Conservation (phyloP, 2,329 filamentous ascomycete species). For the Stagonosporopsis cucurbitacearum region DNA sequence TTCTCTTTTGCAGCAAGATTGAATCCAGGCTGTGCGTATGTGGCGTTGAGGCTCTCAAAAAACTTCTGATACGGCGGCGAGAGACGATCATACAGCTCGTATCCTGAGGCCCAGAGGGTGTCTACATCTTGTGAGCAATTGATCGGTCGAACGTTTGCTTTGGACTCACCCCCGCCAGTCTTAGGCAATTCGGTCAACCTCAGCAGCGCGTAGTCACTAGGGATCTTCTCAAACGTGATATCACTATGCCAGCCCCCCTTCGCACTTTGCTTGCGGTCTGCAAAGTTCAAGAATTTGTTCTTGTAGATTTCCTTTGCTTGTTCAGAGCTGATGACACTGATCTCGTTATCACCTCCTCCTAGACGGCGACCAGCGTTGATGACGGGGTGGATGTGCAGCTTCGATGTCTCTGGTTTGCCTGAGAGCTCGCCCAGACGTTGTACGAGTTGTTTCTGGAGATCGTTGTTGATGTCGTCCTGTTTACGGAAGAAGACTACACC, state of each 20-base stretch:
- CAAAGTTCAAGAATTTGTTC: conserved; percentile 28
- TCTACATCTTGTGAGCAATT: conserved; percentile 20
- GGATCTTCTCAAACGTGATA: conserved; percentile 50
- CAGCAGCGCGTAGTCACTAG: conserved; percentile 48
- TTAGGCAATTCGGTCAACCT: conserved; percentile 45
- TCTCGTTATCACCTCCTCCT: conserved; percentile 43
- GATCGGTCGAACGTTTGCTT: too few relatives aligned
- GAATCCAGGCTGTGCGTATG: conserved; percentile 54
- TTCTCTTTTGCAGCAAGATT: conserved; percentile 49
- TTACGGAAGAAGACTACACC: conserved; percentile 63
- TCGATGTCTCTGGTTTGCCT: conserved; percentile 63
- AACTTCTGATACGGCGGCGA: conserved; percentile 58
- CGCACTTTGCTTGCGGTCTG: conserved; percentile 53
- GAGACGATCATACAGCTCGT: conserved; percentile 58
- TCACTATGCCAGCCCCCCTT: conserved; percentile 61
- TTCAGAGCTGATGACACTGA: conserved; percentile 49
- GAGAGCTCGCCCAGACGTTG: conserved; percentile 64
- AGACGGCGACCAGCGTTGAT: conserved; percentile 49
- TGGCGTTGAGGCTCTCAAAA: conserved; percentile 55
- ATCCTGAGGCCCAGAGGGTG: conserved; percentile 47
- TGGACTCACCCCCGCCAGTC: conserved; percentile 30
- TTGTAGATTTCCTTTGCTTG: conserved; percentile 44
- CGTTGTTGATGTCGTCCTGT: conserved; percentile 58
- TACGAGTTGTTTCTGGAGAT: conserved; percentile 61
- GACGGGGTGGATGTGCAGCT: conserved; percentile 68